Base-by-base conservation (phyloP, 805 yeast species). In the Candida andamanensis region DNA sequence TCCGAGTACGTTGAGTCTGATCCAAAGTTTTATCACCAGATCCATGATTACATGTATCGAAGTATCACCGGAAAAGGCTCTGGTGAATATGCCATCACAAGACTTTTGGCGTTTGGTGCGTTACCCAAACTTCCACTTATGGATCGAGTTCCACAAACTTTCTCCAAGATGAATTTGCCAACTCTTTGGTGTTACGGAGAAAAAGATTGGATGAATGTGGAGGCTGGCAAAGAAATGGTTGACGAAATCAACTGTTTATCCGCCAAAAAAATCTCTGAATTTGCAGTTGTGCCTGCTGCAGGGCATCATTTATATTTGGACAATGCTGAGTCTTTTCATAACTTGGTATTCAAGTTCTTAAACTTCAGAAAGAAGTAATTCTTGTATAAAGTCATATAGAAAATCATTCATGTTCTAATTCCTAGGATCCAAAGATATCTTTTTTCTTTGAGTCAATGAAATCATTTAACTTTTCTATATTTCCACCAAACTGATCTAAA, bases 151-250 rank as follows among this genome's bases (percentile, higher is more conserved):
- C 72, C 72, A 1, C 47, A 52, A 24, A 48, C 41, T 37, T 55
- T 53, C 67, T 43, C 76, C 63, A 11, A 57, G 42, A 28, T 53
- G 66, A 30, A 47, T 37, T 41, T 72, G 11, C 76, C 76, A 3
- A 63, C 76, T 1, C 50, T 76, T 18, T 76, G 82, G 79, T 40
- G 78, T 15, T 79, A 79, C 45, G 86, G 86, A 7, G 84, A 78
- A 37, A 58, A 54, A 23, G 86, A 79, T 50, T 79, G 86, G 86
- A 79, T 79, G 85, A 73, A 74, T 39, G 72, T 65, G 32, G 67
- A 63, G 28, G 82, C 80, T 9, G 86, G 86, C 2, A 49, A 59
- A 24, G 58, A 67, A 23, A 59, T 53, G 32, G 66, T 61, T 11
- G 49, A 58, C 9, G 59, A 54, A 29, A 52, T 54, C 23, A 54